Base-by-base conservation (phyloP, 2,329 filamentous ascomycete genomes). In the Fulvia fulva region DNA sequence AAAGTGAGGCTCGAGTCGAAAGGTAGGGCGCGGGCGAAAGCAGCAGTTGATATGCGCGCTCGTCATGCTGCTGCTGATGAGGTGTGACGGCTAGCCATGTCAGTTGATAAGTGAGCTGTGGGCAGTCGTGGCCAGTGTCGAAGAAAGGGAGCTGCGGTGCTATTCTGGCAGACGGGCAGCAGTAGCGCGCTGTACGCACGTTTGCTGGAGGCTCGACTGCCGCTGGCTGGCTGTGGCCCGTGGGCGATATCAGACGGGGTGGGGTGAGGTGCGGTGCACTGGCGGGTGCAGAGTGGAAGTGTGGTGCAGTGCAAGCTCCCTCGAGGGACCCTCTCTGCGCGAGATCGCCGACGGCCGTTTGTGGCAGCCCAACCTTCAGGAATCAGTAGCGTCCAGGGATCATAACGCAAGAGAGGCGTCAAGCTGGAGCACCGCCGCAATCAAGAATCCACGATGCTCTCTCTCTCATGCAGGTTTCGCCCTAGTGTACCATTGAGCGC, bases 371-470 rank as follows among this genome's bases (percentile, higher is more conserved):
- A 63, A 62, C 58, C 54, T 58, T 52, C 58, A 57, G 45, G 53
- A 60, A 37, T 6, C 12, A 25, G 16, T 26, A 19, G 8, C 26
- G 37, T 41, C 56, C 63, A 60, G 60, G 63, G 63, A 63, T 63
- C 59, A 63, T 65, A 62, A 65, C 63, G 63, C 63, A 65, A 65
- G 56, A 64, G 57, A 62, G 61, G 59, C 63, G 61, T 58, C 26
- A 60, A 59, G 59, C 54, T 45, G 54, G 52, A 55, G 37, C 41
- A 45, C n/a, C 49, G 49, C 51, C 51, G 57, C 57, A 54, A 52
- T 58, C 26, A 61, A 61, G 28, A 19, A 21, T 21, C 9, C 7
- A 22, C 11, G 30, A 41, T 37, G 28, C 28, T 7, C n/a, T n/a
- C n/a, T n/a, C n/a, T n/a, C n/a, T n/a, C n/a, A 37, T 52, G 45